Percentiles rank a stretch among this genome's conserved stretches.
Evolutionary conservation across 2,329 filamentous ascomycete genomes (phyloP).

Genomic region (Penicillium sp.): DNA sequence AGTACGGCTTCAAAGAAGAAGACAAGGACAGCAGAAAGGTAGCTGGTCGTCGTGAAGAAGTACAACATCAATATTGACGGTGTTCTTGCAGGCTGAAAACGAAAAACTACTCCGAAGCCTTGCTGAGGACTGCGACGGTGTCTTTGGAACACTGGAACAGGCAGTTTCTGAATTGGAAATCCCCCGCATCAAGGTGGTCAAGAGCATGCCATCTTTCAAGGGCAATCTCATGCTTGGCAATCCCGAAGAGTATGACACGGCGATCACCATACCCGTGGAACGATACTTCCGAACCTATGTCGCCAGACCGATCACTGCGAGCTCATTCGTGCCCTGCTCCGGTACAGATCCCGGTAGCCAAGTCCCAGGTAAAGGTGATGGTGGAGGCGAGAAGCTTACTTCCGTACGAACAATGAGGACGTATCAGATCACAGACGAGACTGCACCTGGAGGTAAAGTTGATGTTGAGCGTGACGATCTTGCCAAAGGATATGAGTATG

Average conservation of each 20-base stretch:
- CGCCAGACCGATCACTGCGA: conserved; percentile 70
- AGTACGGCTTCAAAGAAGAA: conserved; percentile 90
- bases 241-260: conserved; percentile 65
- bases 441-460: conserved; percentile 70
- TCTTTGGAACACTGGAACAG: conserved; percentile 79
- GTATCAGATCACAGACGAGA: conserved; percentile 75
- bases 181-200: conserved; percentile 71
- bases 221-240: conserved; percentile 78
- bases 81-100: conserved; percentile 58
- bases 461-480: conserved; percentile 79
- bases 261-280: conserved; percentile 80
- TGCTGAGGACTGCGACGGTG: conserved; percentile 64
- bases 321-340: conserved; percentile 63
- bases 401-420: conserved; percentile 71
- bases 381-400: conserved; percentile 50
- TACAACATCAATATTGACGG: not conserved
- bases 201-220: conserved; percentile 73
- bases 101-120: conserved; percentile 65
- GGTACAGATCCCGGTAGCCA: conserved; percentile 40
- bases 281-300: conserved; percentile 83
- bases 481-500: conserved; percentile 92
- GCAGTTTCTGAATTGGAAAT: conserved; percentile 75
- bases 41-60: not conserved
- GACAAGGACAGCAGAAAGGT: conserved; percentile 71
- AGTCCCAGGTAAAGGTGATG: conserved; percentile 15